These are phyloP conservation scores for Vitis vinifera DNA, from an alignment of 164 flowering plant species.

Conservation along the genomic window DNA sequence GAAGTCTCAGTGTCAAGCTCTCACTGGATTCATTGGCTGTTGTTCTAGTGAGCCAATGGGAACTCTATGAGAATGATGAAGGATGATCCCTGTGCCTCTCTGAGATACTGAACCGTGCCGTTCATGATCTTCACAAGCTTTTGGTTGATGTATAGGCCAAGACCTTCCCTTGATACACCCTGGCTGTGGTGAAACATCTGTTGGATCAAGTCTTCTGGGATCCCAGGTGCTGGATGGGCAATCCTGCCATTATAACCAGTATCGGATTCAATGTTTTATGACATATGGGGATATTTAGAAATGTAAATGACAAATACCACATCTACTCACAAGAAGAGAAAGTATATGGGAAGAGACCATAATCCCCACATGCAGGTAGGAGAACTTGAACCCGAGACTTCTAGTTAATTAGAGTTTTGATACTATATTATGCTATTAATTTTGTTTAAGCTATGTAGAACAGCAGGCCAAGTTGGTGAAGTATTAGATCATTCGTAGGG, in stretches of 20 bases:
- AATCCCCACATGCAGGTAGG: too few relatives aligned
- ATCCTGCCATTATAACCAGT: conserved; percentile 46
- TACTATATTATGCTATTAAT: too few relatives aligned
- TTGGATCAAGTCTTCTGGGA: conserved; percentile 67
- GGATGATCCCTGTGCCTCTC: conserved; percentile 68
- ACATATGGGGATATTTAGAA: too few relatives aligned
- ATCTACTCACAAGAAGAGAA: too few relatives aligned
- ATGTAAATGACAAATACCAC: too few relatives aligned
- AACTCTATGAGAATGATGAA: conserved; percentile 70
- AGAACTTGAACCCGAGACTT: neutral
- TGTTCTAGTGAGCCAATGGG: conserved; percentile 39
- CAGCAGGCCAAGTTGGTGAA: too few relatives aligned
- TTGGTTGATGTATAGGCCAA: conserved; percentile 71
- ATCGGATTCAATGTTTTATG: neutral
- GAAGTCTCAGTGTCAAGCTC: neutral
- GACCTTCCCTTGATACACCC: conserved; percentile 72
- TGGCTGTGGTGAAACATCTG: conserved; percentile 71
- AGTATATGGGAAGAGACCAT: too few relatives aligned
- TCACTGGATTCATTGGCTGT: conserved; percentile 1
- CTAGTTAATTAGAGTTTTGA: neutral
- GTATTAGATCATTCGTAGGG: neutral
- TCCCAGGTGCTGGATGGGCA: conserved; percentile 80
- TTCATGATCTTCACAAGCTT: conserved; percentile 82
- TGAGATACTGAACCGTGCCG: conserved; percentile 75
- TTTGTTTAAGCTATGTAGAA: too few relatives aligned